Conservation (phyloP, 768 basidiomycete genomes). For the Artomyces pyxidatus region DNA sequence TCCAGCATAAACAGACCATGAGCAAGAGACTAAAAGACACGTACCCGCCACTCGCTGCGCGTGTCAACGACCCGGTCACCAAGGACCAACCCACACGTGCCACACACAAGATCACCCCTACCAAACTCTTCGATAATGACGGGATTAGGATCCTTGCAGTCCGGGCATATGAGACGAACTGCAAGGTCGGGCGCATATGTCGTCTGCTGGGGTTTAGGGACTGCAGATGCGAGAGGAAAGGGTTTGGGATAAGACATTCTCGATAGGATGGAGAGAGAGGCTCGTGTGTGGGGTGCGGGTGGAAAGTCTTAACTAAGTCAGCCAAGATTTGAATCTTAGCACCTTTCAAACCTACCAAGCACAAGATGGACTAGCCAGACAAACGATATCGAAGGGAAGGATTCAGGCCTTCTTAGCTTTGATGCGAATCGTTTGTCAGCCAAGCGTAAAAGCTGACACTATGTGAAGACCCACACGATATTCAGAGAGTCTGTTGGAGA, state of each 20-base stretch:
- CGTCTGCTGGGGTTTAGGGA: conserved; percentile 45
- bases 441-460: no score
- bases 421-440: no score
- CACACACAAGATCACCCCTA: conserved; percentile 95
- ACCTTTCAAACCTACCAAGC: no score
- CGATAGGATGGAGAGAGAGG: neutral
- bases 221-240: conserved; percentile 62
- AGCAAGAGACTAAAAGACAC: conserved; percentile 26
- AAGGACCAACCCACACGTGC: conserved; percentile 86
- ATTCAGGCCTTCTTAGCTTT: no score
- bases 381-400: no score
- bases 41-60: conserved; percentile 93
- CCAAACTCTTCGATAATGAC: conserved; percentile 97
- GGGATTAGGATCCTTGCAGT: conserved; percentile 89
- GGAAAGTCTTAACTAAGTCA: no score
- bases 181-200: conserved; percentile 77
- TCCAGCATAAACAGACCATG: conserved; percentile 14
- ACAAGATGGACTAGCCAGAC: no score
- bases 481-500: no score
- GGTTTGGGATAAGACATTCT: conserved; percentile 35
- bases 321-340: no score
- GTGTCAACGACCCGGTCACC: conserved; percentile 98
- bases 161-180: conserved; percentile 89
- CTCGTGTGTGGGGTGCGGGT: conserved; percentile 7
- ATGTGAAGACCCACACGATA: no score